Percentiles rank a stretch among this genome's conserved stretches.
Conservation (phyloP, 1,284 basidiomycete species). For the Malassezia brasiliensis region DNA sequence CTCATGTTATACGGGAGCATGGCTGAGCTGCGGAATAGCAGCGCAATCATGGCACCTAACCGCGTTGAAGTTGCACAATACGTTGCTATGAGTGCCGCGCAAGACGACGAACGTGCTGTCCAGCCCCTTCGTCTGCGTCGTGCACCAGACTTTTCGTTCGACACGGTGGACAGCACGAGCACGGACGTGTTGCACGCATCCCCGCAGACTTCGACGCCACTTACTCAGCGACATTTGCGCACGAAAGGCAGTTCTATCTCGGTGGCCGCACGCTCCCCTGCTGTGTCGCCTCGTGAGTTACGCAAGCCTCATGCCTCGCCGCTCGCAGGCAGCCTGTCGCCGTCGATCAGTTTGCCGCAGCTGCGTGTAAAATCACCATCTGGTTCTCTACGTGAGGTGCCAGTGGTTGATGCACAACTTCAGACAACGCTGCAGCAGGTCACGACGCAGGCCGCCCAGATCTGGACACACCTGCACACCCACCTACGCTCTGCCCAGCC, state of each 20-base stretch:
- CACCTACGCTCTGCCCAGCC: conserved; percentile 21
- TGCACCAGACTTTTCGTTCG: neutral
- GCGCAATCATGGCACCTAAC: conserved; percentile 68
- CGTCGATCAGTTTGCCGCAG: neutral
- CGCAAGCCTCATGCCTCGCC: neutral
- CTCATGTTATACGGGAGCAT: conserved; percentile 81
- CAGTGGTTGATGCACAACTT: conserved; percentile 7
- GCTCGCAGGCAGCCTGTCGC: neutral
- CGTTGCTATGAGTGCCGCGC: conserved; percentile 9
- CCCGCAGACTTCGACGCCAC: neutral
- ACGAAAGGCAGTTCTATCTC: neutral
- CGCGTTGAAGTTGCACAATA: conserved; percentile 57
- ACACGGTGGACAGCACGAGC: neutral
- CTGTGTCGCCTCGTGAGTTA: neutral
- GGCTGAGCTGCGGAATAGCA: conserved; percentile 76
- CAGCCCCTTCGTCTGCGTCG: neutral
- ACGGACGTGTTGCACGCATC: neutral
- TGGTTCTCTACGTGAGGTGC: neutral
- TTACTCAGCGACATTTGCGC: conserved; percentile 12
- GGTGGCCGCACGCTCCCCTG: neutral
- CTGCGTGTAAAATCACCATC: neutral
- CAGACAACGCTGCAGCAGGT: conserved; percentile 30
- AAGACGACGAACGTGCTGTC: neutral
- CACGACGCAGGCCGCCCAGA: conserved; percentile 27
- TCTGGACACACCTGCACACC: conserved; percentile 33